Base-by-base conservation (phyloP, 495 filamentous ascomycete species). In the Penicillium cosmopolitanum region DNA sequence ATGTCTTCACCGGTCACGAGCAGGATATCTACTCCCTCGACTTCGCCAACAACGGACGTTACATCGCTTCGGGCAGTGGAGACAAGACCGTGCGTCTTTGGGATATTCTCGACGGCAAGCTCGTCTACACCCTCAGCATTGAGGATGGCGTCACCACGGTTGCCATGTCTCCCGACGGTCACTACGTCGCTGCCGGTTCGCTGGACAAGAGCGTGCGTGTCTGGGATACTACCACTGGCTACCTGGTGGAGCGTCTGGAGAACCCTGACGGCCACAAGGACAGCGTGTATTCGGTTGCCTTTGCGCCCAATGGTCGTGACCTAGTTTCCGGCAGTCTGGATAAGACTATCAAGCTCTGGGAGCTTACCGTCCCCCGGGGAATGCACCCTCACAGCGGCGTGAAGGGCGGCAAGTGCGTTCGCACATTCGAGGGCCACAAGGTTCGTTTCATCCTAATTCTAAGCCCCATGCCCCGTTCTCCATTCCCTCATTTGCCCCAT, bases 311-410 rank as follows among this genome's bases (percentile, higher is more conserved):
- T 62, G 91, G 91, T 51, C 88, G 89, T 56, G 90, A 93, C 63
- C 85, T 96, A 51, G 91, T 96, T 68, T 92, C 89, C 68, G 92
- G 92, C 56, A 92, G 89, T 83, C 78, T 96, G 62, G 92, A 96
- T 72, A 94, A 93, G 82, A 95, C 92, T 3, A 96, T 96, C 79
- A 96, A 96, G 82, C 90, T 95, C 82, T 96, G 92, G 92, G 92
- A 96, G 74, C 80, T 96, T 42, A 84, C 82, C 28, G 83, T 88
- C 31, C 84, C 90, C 50, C 82, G 89, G 57, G 85, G 85, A 50
- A 73, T 82, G 60, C 80, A 86, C 54, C 77, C 82, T 42, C 84
- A 84, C 66, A 80, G 80, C 46, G 83, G 83, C 48, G 77, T 85
- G 40, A 91, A 90, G 81, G 86, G 88, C 50, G 90, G 92, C 53